Evolutionary conservation across 768 basidiomycete species (phyloP).

Genomic region (Suillus hirtellus): DNA sequence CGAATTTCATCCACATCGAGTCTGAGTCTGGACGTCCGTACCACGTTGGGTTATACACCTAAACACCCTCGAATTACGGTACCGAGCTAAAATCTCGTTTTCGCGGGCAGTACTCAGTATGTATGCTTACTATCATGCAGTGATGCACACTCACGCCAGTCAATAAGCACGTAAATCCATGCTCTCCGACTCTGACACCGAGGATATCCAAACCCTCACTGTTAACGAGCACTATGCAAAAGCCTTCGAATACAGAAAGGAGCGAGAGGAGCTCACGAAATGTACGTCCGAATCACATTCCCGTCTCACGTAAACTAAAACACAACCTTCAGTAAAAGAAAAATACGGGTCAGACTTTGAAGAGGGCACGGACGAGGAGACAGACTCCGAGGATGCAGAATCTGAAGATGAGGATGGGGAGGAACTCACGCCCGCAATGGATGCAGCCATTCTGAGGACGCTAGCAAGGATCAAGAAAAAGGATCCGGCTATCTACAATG

Average conservation of each 20-base stretch:
- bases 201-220: slow-evolving; percentile 51
- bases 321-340: slow-evolving; percentile 61
- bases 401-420: slow-evolving; percentile 94
- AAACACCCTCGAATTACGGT: too few relatives aligned
- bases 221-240: slow-evolving; percentile 80
- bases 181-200: slow-evolving; percentile 50
- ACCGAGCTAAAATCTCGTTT: too few relatives aligned
- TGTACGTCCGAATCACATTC: slow-evolving; percentile 43
- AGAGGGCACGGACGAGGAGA: slow-evolving; percentile 47
- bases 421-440: slow-evolving; percentile 89
- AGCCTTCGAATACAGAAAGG: slow-evolving; percentile 81
- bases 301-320: background rate
- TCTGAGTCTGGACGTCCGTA: too few relatives aligned
- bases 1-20: too few relatives aligned
- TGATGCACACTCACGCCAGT: background rate
- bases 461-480: slow-evolving; percentile 79
- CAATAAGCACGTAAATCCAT: slow-evolving; percentile 26
- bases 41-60: too few relatives aligned
- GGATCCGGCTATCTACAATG: slow-evolving; percentile 84
- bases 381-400: slow-evolving; percentile 75
- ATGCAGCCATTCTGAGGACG: slow-evolving; percentile 91
- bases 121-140: too few relatives aligned
- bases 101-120: too few relatives aligned
- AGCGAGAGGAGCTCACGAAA: slow-evolving; percentile 80
- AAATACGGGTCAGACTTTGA: slow-evolving; percentile 80